Evolutionary conservation across 129 eudicot species (phyloP), one percentile per base, ranked within the genome.

Genomic region (Artemisia annua): DNA sequence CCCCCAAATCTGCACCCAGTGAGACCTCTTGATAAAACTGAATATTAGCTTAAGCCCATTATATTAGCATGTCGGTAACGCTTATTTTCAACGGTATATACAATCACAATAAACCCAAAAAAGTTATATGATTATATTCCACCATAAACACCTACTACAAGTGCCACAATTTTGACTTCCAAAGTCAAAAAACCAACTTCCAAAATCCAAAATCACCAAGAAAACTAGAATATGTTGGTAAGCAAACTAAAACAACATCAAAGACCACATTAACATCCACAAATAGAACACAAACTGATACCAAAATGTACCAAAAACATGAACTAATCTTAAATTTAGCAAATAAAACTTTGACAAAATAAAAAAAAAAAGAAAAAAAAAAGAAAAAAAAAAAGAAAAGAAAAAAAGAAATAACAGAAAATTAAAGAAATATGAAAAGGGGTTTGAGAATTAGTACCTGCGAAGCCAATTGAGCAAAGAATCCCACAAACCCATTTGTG

Each of bases 401-500:
- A 22, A 44, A 68, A 8, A 54, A 68, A 10, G 15, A 67, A 17
- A 13, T 12, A 66, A 64, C 5, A 59, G 1, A 1, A 50, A 35
- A 57, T 49, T 28, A 8, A 39, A 67, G 51, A 44, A 57, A 61
- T 48, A 49, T 18, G 53, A 58, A 46, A 51, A 18, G 14, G 24
- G 19, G 63, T 5, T 28, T 30, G 30, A 11, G 16, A 8, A 2
- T 28, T 22, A 26, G 15, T 73, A 91, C 97, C 97, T 91, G 44
- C 95, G 81, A 24, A 91, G 91, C 95, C 95, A 91, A 70, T 87
- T 83, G 74, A 87, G 91, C 46, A 91, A 53, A 53, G 89, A 85
- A 79, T 87, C 97, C 95, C 95, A 91, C 60, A 87, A 74, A 69
- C 97, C 95, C 95, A 90, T 90, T 24, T 67, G 46, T 39, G 46